These are phyloP conservation scores for Hymenoscyphus repandus DNA, from an alignment of 2,329 filamentous ascomycete genomes.

Conservation along the genomic window DNA sequence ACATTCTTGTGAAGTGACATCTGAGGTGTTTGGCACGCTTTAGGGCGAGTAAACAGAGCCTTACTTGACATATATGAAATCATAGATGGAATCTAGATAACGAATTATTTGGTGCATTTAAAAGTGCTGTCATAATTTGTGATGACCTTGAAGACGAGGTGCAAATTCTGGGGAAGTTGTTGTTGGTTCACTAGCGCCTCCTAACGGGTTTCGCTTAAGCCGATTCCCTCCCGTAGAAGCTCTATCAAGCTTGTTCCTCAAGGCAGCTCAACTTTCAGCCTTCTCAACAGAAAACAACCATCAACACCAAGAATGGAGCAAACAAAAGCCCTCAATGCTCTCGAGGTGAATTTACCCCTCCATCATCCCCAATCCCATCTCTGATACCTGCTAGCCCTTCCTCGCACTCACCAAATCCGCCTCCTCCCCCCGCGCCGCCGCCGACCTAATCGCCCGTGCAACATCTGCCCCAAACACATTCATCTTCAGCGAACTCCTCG, in stretches of 20 bases:
- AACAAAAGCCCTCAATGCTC: constrained; percentile 58
- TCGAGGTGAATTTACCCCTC: constrained; percentile 45
- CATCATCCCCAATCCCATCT: neutral
- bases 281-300: neutral
- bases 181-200: too few species aligned
- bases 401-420: constrained; percentile 82
- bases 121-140: too few species aligned
- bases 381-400: constrained; percentile 63
- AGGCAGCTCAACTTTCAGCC: neutral
- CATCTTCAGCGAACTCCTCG: constrained; percentile 90
- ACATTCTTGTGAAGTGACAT: too few species aligned
- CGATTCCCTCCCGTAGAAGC: neutral
- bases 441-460: constrained; percentile 80
- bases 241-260: neutral
- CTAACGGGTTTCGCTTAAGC: too few species aligned
- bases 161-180: too few species aligned
- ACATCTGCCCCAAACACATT: constrained; percentile 88
- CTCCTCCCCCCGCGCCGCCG: constrained; percentile 74
- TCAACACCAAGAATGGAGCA: constrained; percentile 60
- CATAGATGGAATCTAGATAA: too few species aligned
- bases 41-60: too few species aligned
- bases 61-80: too few species aligned
- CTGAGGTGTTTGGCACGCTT: too few species aligned
- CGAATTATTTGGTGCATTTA: too few species aligned
- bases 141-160: too few species aligned